Evolutionary conservation across 805 yeast species (phyloP).

Genomic region (Saccharomycopsis schoenii): DNA sequence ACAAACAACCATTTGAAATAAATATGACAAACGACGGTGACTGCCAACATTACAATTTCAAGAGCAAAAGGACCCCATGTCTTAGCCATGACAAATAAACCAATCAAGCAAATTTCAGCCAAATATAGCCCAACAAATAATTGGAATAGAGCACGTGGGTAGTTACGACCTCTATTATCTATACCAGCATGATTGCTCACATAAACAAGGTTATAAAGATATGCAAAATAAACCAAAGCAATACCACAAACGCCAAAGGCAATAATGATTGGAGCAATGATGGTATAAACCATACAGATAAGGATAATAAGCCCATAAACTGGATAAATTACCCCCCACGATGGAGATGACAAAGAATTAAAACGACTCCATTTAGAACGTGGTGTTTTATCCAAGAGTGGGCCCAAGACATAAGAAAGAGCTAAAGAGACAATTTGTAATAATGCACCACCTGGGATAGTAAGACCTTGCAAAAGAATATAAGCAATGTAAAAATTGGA

Average conservation of each 20-base stretch:
- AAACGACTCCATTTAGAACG: constrained; percentile 82
- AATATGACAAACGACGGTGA: constrained; percentile 49
- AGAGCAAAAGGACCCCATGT: constrained; percentile 71
- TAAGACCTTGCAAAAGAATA: constrained; percentile 71
- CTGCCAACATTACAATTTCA: constrained; percentile 50
- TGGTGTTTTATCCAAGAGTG: constrained; percentile 74
- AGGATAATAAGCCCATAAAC: constrained; percentile 63
- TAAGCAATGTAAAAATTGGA: constrained; percentile 84
- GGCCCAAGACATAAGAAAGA: constrained; percentile 60
- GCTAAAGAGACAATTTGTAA: constrained; percentile 68
- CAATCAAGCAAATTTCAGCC: constrained; percentile 59
- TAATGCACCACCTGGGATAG: constrained; percentile 65
- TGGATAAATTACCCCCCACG: constrained; percentile 82
- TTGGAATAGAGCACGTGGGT: constrained; percentile 64
- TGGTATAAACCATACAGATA: constrained; percentile 63
- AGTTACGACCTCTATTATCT: constrained; percentile 65
- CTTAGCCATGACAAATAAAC: constrained; percentile 66
- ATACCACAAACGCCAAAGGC: constrained; percentile 57
- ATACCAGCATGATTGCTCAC: constrained; percentile 44
- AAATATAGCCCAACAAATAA: constrained; percentile 62
- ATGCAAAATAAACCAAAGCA: constrained; percentile 49
- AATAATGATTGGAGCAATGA: constrained; percentile 66
- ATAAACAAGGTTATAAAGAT: constrained; percentile 50
- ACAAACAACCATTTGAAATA: constrained; percentile 49
- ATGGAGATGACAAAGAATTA: constrained; percentile 52